Base-by-base conservation (phyloP, 139 green algal genomes). In the Chlamydomonas schloesseri region DNA sequence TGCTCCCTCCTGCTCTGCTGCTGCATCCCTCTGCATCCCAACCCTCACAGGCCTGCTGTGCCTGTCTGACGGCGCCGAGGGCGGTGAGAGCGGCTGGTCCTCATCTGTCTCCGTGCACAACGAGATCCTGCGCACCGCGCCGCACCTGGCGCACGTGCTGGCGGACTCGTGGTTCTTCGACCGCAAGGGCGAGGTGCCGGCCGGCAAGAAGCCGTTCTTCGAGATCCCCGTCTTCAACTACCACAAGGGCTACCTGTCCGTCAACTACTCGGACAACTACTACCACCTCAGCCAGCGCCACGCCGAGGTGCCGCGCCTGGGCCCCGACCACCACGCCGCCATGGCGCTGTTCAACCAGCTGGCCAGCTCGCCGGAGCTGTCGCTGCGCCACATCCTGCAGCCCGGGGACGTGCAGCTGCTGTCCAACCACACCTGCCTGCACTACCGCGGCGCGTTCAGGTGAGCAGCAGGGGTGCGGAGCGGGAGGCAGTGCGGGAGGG, bases 331-430 rank as follows among this genome's bases (percentile, higher is more conserved):
- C 82, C 28, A 87, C 58, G 78, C 86, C 50, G 89, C 90, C 37
- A 75, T 93, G 74, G 53, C 77, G 57, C 37, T 90, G 50, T 92
- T 95, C 70, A 89, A 93, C 47, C 73, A 90, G 71, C 80, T 94
- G 47, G 92, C 93, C 13, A 46, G 46, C 29, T 81, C 69, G n/a
- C 83, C 92, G 29, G 82, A 92, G 77, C 87, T 96, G 23, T 71
- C 81, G 42, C 71, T 95, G 67, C 83, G 92, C 73, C 81, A 82
- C 50, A 81, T 92, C 55, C 92, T 96, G 75, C 88, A 93, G 89
- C 92, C 92, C 0, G 93, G 93, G 0, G 93, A 96, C 90, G 91
- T 96, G 47, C 91, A 95, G 90, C 87, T 96, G 81, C 88, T 96
- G 36, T 89, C 80, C 90, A 96, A 95, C 86, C 91, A 93, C 89